Evolutionary conservation across 2,329 filamentous ascomycete species (phyloP), one percentile per base, ranked within the genome.

Genomic region (Penicillium sp.): DNA sequence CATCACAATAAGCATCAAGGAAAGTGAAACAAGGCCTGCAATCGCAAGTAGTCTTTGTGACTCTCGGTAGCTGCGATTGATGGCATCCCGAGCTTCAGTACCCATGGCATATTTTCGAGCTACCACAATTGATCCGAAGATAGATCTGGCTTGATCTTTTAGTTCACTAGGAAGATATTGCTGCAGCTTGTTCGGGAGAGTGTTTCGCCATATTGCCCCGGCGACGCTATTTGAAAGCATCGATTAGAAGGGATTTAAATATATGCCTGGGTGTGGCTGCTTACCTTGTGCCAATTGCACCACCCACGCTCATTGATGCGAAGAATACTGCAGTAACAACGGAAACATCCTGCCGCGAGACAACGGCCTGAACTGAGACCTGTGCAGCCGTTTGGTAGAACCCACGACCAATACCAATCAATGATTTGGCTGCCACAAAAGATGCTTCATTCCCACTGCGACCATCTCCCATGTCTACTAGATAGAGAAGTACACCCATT

Each of bases 271-370:
- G n/a, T 29, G 10, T 27, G 9, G 23, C 1, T 34, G 31, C 55
- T 34, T 34, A 64, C 62, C 70, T 75, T 15, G 71, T 74, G 2
- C 72, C 73, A 39, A 75, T 61, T 55, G 13, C 73, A 53, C 52
- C 74, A 55, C 53, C 72, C 2, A 66, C 55, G 25, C 64, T 73
- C 69, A 75, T 73, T 0, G 71, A 67, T 0, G 73, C 72, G 25
- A 69, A 68, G 63, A 74, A 76, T 0, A 76, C 70, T 1, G 67
- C 70, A 0, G 73, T 76, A 1, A 70, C 74, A 9, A 76, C 72
- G 0, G 73, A 68, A 11, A 76, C 72, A 5, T 76, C 70, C n/a
- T 73, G 68, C 1, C 65, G 61, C 0, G 68, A 58, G 0, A 75
- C 70, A 4, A 70, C 62, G 0, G 71, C 73, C n/a, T 76, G 74